phyloP scores from a whole-genome alignment of 257 asterid species.

The Ocimum tenuiflorum region DNA sequence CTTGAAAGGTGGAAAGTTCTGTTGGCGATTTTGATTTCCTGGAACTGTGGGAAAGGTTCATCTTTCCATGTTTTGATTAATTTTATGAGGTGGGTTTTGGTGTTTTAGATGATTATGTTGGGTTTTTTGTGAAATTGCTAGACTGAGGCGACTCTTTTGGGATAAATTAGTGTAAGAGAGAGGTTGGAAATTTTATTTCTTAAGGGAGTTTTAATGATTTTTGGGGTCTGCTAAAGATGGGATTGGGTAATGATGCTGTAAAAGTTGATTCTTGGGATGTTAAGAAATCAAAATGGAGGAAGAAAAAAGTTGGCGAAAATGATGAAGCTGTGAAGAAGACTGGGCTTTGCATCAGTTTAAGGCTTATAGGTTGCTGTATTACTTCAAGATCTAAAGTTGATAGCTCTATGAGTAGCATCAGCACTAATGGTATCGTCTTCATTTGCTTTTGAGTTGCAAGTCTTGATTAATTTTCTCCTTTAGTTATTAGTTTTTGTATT shows the following conservation, averaged over 20 bases:
- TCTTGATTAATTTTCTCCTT: background rate
- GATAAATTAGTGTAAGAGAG: conserved; percentile 7
- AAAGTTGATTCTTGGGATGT: conserved; percentile 47
- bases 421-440: conserved; percentile 39
- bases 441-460: background rate
- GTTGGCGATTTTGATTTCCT: conserved; percentile 19
- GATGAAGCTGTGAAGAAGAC: conserved; percentile 31
- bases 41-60: conserved; percentile 5
- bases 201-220: conserved; percentile 25
- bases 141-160: conserved; percentile 22
- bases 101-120: conserved; percentile 11
- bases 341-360: conserved; percentile 48
- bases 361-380: conserved; percentile 46
- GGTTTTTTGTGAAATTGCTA: conserved; percentile 4
- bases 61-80: conserved; percentile 14
- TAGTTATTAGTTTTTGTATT: too few species aligned
- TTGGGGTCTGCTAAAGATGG: conserved; percentile 42
- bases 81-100: conserved; percentile 24
- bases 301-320: conserved; percentile 25
- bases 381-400: conserved; percentile 68
- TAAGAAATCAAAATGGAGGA: conserved; percentile 38
- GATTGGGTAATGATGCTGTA: conserved; percentile 38
- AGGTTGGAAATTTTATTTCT: background rate
- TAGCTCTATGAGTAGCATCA: conserved; percentile 47
- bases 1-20: conserved; percentile 16